Evolutionary conservation across 169 alveolate species (phyloP), one percentile per base, ranked within the genome.

Genomic region (Plasmodium ovale): DNA sequence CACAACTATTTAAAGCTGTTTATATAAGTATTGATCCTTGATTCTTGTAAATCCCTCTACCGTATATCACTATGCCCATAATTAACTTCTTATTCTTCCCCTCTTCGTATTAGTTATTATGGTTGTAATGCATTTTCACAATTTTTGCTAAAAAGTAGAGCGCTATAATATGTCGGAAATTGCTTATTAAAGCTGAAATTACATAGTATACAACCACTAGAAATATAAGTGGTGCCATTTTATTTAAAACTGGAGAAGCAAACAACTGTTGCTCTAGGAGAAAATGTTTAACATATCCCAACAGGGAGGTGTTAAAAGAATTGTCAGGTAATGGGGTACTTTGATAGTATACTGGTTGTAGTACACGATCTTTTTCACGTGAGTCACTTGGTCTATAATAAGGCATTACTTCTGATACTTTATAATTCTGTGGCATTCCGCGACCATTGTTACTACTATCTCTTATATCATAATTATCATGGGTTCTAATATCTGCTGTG

Each of bases 111-210:
- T 65, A 64, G 3, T 35, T 29, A 65, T 70, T 49, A 27, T 58
- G 21, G 21, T 70, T 53, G 25, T 70, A 49, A 37, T 70, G 68
- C 67, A 70, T 5, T 27, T 49, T 70, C 37, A 49, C 44, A 47
- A 70, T 49, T 27, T 47, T 70, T 21, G 85, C 85, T 37, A 70
- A 12, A 35, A 70, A 47, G 49, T 70, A 70, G 3, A 70, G 68
- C 3, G 85, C 85, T 70, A 70, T 42, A 47, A 70, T 25, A 70
- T 70, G 65, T 25, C 85, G 85, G 23, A 70, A 47, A 53, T 49
- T 70, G 37, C 85, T 31, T 16, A 70, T 53, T n/a, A 49, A 25
- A 47, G 65, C 65, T 25, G 68, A 27, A 25, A 70, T 70, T 70
- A 53, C 65, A 21, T 53, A 70, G 37, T 70, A 70, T 47, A 70